A percentile compares a stretch with the other conserved stretches of the same genome.
phyloP scores from a whole-genome alignment of 2,329 filamentous ascomycete genomes.

The Didymosphaeria variabile region DNA sequence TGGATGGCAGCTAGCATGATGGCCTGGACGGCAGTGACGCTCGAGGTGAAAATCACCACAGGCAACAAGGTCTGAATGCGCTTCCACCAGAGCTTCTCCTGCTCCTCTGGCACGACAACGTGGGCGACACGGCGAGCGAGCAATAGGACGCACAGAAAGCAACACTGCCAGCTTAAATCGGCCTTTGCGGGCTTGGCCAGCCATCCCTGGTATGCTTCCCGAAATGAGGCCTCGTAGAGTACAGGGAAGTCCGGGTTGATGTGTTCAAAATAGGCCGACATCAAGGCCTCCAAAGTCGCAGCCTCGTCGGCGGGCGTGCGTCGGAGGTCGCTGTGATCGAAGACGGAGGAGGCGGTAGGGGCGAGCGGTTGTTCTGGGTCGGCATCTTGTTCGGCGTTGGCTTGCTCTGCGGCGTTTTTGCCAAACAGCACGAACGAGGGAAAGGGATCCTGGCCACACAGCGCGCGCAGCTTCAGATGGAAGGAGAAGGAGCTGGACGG shows the following conservation, averaged over 20 bases:
- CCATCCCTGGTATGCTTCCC: constrained; percentile 52
- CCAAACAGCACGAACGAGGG: constrained; percentile 54
- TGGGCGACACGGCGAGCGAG: constrained; percentile 49
- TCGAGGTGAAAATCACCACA: constrained; percentile 55
- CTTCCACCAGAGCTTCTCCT: constrained; percentile 54
- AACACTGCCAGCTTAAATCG: constrained; percentile 55
- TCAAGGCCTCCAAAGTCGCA: constrained; percentile 45
- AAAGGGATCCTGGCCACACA: constrained; percentile 45
- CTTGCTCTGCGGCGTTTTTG: constrained; percentile 49
- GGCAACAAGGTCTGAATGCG: constrained; percentile 53
- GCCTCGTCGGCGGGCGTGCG: constrained; percentile 23
- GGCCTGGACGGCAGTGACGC: constrained; percentile 53
- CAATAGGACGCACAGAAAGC: constrained; percentile 53
- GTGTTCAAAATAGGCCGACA: constrained; percentile 53
- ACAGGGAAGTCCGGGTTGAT: constrained; percentile 56
- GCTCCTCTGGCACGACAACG: constrained; percentile 46
- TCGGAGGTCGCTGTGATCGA: constrained; percentile 29
- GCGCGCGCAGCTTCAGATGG: constrained; percentile 51
- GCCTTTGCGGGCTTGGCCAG: constrained; percentile 36
- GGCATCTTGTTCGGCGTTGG: constrained; percentile 29
- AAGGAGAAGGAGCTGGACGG: constrained; percentile 55
- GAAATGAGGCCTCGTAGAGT: constrained; percentile 55
- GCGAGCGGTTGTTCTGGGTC: constrained; percentile 26
- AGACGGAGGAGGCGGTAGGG: constrained; percentile 30
- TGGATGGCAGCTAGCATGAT: constrained; percentile 55